Evolutionary conservation across 306 rosid species (phyloP).

Genomic region (Citrullus amarus): DNA sequence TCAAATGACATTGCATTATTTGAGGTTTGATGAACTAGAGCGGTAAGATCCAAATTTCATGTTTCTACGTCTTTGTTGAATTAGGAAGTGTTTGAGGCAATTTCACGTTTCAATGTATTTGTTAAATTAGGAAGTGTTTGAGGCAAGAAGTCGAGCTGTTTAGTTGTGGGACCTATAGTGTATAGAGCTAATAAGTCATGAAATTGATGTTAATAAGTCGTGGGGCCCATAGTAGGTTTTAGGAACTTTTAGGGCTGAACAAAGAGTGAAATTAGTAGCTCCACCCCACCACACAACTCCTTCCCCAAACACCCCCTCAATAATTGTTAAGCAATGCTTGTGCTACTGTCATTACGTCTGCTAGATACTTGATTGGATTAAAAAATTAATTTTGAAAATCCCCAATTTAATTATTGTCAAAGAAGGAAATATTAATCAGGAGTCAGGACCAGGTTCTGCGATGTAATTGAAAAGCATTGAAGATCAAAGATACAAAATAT

Average conservation of each 20-base stretch:
- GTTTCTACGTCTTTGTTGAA: not conserved
- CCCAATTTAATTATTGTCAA: not conserved
- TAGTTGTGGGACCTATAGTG: no score
- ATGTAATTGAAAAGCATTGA: not conserved
- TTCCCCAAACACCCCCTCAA: not conserved
- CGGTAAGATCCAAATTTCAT: slow-evolving; percentile 35
- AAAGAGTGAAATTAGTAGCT: no score
- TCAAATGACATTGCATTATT: slow-evolving; percentile 70
- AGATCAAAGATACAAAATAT: not conserved
- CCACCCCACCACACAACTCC: no score
- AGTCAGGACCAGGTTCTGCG: not conserved
- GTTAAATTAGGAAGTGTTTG: not conserved
- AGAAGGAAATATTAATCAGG: not conserved
- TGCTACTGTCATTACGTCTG: not conserved
- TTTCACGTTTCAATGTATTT: no score
- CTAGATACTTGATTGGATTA: not conserved
- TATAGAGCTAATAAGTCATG: no score
- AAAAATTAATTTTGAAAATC: not conserved
- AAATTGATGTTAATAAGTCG: no score
- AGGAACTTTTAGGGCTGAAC: no score
- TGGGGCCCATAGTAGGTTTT: no score
- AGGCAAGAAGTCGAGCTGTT: no score
- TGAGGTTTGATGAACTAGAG: slow-evolving; percentile 80
- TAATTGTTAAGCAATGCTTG: not conserved
- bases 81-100: no score